Conservation (phyloP, 176 grass and related monocot species). For the Oryza officinalis region DNA sequence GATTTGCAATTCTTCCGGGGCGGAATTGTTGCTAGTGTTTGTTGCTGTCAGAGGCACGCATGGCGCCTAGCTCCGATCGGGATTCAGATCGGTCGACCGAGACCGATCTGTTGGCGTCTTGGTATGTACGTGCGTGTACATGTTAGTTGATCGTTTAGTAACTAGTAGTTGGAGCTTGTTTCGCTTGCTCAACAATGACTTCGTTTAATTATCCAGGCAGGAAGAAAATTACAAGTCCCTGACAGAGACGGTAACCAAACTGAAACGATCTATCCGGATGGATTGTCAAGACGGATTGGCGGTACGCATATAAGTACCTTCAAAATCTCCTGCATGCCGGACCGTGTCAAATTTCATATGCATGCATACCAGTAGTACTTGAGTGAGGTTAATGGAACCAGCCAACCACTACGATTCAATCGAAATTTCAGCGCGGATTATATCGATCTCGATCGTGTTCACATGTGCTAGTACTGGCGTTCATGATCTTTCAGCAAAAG, state of each 20-base stretch:
- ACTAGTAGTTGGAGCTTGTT: neutral
- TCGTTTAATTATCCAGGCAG: neutral
- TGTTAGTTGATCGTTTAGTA: neutral
- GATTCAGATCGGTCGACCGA: neutral
- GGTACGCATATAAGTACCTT: neutral
- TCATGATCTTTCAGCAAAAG: neutral
- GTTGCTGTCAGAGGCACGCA: conserved; percentile 36
- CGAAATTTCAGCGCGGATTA: conserved; percentile 2
- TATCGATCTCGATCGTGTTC: conserved; percentile 13
- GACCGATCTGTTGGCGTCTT: neutral
- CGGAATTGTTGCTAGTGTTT: neutral
- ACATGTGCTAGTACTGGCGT: neutral
- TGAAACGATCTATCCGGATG: neutral
- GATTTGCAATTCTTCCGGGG: neutral
- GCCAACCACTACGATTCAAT: neutral
- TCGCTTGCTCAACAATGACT: conserved; percentile 27
- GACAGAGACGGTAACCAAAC: conserved; percentile 37
- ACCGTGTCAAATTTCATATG: neutral
- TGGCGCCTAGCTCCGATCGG: neutral
- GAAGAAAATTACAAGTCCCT: neutral
- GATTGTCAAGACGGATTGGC: neutral
- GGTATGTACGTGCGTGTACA: neutral
- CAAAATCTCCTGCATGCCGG: neutral
- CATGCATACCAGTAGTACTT: neutral
- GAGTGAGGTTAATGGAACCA: neutral